phyloP scores from a whole-genome alignment of 2,329 filamentous ascomycete genomes.

The Ophidiomyces ophidiicola region DNA sequence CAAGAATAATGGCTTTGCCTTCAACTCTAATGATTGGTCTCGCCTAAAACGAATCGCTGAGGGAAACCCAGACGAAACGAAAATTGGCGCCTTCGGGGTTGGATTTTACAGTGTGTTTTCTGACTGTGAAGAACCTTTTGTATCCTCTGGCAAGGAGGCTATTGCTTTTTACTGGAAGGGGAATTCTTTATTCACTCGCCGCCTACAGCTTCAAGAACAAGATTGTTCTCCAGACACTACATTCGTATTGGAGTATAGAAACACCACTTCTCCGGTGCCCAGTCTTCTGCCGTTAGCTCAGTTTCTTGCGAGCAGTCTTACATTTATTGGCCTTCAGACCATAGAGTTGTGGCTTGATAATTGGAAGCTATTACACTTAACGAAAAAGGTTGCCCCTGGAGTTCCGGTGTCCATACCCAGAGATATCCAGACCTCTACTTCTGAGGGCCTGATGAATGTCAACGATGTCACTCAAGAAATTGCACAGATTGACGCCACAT shows the following conservation, averaged over 20 bases:
- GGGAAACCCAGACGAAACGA: conserved; percentile 96
- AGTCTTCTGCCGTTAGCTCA: conserved; percentile 76
- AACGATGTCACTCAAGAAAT: conserved; percentile 68
- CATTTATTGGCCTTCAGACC: conserved; percentile 77
- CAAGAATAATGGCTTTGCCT: conserved; percentile 80
- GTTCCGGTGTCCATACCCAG: conserved; percentile 59
- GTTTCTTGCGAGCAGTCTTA: conserved; percentile 87
- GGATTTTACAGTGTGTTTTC: conserved; percentile 98
- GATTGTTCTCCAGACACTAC: conserved; percentile 61
- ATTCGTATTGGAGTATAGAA: conserved; percentile 92
- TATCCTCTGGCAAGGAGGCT: conserved; percentile 79
- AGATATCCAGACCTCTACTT: conserved; percentile 69
- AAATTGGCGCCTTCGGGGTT: conserved; percentile 96
- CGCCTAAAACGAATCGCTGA: conserved; percentile 95
- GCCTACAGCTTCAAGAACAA: conserved; percentile 58
- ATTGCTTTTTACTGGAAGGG: conserved; percentile 99
- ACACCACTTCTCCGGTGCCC: conserved; percentile 72
- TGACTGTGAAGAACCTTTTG: conserved; percentile 94
- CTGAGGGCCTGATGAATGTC: conserved; percentile 81
- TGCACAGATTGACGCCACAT: conserved; percentile 81
- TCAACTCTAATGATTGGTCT: conserved; percentile 83
- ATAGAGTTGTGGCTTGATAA: conserved; percentile 89
- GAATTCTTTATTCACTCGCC: conserved; percentile 90
- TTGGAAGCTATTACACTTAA: conserved; percentile 63
- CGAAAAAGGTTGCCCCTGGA: conserved; percentile 75